Conservation (phyloP, 1,284 basidiomycete species). For the Ceratobasidium sp. region DNA sequence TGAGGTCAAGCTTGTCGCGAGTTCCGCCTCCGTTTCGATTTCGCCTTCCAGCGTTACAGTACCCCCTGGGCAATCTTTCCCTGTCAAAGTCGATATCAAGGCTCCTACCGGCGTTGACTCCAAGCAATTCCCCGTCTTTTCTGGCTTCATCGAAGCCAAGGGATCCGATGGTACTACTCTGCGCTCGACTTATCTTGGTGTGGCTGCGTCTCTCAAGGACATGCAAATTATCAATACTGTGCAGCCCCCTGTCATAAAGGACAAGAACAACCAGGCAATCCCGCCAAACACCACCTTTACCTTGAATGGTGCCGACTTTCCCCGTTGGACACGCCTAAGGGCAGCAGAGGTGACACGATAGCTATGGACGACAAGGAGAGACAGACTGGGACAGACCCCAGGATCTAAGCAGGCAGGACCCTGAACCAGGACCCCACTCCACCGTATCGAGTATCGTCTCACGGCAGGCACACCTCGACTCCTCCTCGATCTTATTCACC, state of each 20-base stretch:
- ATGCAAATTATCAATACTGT: slow-evolving; percentile 53
- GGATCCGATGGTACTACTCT: slow-evolving; percentile 43
- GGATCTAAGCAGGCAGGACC: too few relatives aligned
- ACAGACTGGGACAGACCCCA: too few relatives aligned
- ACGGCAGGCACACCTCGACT: slow-evolving; percentile 54
- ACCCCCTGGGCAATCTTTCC: slow-evolving; percentile 48
- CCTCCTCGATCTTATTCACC: slow-evolving; percentile 55
- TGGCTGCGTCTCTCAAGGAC: slow-evolving; percentile 54
- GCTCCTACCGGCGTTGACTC: slow-evolving; percentile 51
- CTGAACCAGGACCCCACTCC: too few relatives aligned
- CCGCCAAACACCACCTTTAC: slow-evolving; percentile 49
- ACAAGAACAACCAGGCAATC: neutral
- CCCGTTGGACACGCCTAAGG: too few relatives aligned
- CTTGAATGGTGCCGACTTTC: slow-evolving; percentile 46
- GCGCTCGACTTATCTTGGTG: slow-evolving; percentile 50
- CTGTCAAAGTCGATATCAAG: slow-evolving; percentile 51
- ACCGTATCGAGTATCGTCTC: slow-evolving; percentile 50
- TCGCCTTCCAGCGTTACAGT: slow-evolving; percentile 50
- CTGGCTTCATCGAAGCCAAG: slow-evolving; percentile 49
- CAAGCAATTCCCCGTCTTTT: slow-evolving; percentile 53
- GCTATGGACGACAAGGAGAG: too few relatives aligned
- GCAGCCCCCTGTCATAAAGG: slow-evolving; percentile 24
- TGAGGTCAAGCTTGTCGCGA: slow-evolving; percentile 49
- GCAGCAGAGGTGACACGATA: too few relatives aligned
- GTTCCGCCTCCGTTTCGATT: slow-evolving; percentile 51